Evolutionary conservation across 768 basidiomycete genomes (phyloP), one percentile per base, ranked within the genome.

Genomic region (Tylopilus cervinicoccineus): DNA sequence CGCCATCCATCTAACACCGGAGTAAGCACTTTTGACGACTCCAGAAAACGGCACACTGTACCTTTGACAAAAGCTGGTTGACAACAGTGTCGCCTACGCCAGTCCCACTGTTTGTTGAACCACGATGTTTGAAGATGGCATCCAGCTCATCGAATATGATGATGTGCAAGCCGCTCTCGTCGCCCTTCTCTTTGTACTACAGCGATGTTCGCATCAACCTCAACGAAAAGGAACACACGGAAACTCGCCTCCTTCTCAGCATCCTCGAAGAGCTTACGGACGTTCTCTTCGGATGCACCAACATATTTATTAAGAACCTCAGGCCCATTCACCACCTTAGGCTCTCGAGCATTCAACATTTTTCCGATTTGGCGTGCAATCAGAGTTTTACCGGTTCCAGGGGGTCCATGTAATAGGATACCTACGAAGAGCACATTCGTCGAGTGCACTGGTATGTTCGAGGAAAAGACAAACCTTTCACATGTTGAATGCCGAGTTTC

Each of bases 61-160:
- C 93, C 80, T 99, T 99, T 22, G 96, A 95, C 14, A 99, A 76
- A 40, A 99, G 79, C 71, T 99, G 96, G 69, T 98, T 99, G 68
- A 99, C 96, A 17, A 98, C 90, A 17, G 86, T 97, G 67, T 99
- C 96, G n/a, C 93, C 95, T 5, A 99, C 96, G 38, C 96, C 96
- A 9, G 96, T 98, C 2, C 94, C 92, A 49, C 75, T 83, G 59
- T 83, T 86, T 1, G 86, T 89, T 8, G 91, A 90, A 5, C 96
- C 96, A 79, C 96, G 87, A 60, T 98, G 96, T 66, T 97, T 99
- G 77, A 93, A 97, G 55, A 99, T 90, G 14, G 96, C 96, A 62
- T 99, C 96, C 58, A 99, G 69, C 70, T 99, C 96, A 66, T 99
- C 96, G 61, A 99, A 99, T 52, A 99, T 99, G 72, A 99, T 97